These are phyloP conservation scores for Lichtheimia corymbifera DNA, from an alignment of 371 early-diverging fungal genomes.

Conservation along the genomic window DNA sequence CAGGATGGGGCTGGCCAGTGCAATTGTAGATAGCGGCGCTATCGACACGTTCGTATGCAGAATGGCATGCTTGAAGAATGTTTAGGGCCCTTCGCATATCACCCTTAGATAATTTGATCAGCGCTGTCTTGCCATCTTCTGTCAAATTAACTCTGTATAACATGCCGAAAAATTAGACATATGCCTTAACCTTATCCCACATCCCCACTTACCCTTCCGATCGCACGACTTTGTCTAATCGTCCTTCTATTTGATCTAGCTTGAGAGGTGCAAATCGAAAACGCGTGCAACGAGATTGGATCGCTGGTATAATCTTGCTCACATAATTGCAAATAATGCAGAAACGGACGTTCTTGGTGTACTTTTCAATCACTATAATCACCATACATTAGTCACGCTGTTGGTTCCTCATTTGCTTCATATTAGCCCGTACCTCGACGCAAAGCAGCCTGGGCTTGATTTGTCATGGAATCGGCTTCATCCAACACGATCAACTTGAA, in stretches of 20 bases:
- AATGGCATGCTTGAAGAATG: slow-evolving; percentile 89
- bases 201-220: slow-evolving; percentile 63
- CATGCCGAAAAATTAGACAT: neutral
- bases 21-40: slow-evolving; percentile 85
- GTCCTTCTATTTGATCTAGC: slow-evolving; percentile 68
- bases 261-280: slow-evolving; percentile 96
- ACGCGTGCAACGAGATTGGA: slow-evolving; percentile 97
- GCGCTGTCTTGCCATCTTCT: slow-evolving; percentile 77
- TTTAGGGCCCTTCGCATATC: slow-evolving; percentile 98
- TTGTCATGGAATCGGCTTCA: slow-evolving; percentile 99
- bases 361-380: slow-evolving; percentile 93
- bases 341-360: slow-evolving; percentile 96
- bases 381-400: too few relatives aligned
- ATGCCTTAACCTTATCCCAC: neutral
- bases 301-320: slow-evolving; percentile 97
- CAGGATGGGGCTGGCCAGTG: slow-evolving; percentile 90
- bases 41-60: slow-evolving; percentile 77
- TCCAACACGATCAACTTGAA: slow-evolving; percentile 97
- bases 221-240: slow-evolving; percentile 76
- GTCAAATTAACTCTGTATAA: slow-evolving; percentile 74
- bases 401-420: too few relatives aligned
- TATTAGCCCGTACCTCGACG: slow-evolving; percentile 73
- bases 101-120: slow-evolving; percentile 83
- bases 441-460: slow-evolving; percentile 94
- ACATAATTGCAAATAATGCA: slow-evolving; percentile 99